Evolutionary conservation across 257 asterid species (phyloP).

Genomic region (Gardenia jasminoides): DNA sequence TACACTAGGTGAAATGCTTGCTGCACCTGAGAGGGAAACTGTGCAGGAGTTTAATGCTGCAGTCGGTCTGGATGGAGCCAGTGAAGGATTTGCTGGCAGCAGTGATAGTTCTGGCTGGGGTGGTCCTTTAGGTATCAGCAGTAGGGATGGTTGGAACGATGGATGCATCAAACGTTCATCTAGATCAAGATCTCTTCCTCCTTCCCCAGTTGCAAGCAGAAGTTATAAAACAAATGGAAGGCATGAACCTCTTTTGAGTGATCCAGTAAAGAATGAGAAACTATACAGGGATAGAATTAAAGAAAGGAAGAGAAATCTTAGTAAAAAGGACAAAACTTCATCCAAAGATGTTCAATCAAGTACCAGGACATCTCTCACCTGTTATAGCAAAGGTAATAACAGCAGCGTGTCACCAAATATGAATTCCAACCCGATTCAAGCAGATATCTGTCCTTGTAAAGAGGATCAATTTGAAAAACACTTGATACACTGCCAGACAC

Average conservation of each 20-base stretch:
- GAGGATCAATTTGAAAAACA: conserved; percentile 29
- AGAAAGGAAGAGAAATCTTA: conserved; percentile 40
- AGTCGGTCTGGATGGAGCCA: conserved; percentile 28
- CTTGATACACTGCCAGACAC: conserved; percentile 26
- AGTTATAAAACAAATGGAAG: conserved; percentile 36
- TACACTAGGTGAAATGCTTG: conserved; percentile 87
- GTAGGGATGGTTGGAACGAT: conserved; percentile 81
- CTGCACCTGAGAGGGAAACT: conserved; percentile 46
- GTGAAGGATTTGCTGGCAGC: conserved; percentile 26
- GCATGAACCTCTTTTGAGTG: conserved; percentile 35
- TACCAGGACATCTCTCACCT: conserved; percentile 39
- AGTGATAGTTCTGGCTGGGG: conserved; percentile 32
- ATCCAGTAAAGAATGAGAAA: conserved; percentile 28
- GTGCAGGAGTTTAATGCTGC: conserved; percentile 32
- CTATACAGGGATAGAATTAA: conserved; percentile 36
- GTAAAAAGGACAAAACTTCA: conserved; percentile 33
- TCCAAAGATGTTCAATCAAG: conserved; percentile 38
- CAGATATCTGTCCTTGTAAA: conserved; percentile 5
- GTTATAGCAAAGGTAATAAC: conserved; percentile 26
- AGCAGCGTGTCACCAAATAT: conserved; percentile 40
- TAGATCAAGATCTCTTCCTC: conserved; percentile 59
- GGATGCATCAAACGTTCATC: conserved; percentile 43
- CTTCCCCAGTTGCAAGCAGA: conserved; percentile 38
- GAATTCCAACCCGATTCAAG: conserved; percentile 36
- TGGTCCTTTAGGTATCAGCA: conserved; percentile 62